Evolutionary conservation across 1,284 basidiomycete genomes (phyloP).

Genomic region (Apiotrichum montevideense): DNA sequence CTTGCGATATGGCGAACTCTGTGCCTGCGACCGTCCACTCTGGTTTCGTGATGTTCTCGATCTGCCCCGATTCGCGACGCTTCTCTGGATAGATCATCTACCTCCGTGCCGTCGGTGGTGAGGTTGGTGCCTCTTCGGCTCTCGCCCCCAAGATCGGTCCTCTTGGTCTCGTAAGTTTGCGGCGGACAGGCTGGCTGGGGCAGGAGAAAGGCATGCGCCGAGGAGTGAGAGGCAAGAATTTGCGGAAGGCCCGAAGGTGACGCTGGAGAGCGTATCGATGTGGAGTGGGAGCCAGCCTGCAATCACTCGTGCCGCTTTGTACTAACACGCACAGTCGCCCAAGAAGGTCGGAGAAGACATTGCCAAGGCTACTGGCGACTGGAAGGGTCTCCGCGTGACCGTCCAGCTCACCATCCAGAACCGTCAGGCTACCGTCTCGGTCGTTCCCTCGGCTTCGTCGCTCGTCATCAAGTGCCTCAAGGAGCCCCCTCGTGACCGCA

Average conservation of each 20-base stretch:
- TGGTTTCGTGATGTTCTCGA: no score
- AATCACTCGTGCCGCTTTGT: no score
- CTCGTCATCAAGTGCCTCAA: conserved; percentile 98
- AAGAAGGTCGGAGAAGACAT: conserved; percentile 99
- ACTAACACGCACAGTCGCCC: conserved; percentile 64
- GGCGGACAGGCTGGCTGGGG: neutral
- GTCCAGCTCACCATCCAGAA: conserved; percentile 99
- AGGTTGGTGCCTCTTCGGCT: conserved; percentile 97
- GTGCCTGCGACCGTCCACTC: neutral
- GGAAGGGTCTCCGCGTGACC: conserved; percentile 99
- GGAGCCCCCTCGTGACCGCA: conserved; percentile 98
- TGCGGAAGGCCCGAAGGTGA: no score
- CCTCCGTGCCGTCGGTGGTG: conserved; percentile 98
- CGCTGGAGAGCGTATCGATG: neutral
- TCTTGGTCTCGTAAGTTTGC: conserved; percentile 82
- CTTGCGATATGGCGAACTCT: neutral
- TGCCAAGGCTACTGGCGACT: conserved; percentile 95
- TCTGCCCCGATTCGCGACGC: neutral
- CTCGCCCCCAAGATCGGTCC: conserved; percentile 99
- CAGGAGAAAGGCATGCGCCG: neutral
- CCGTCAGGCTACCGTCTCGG: conserved; percentile 94
- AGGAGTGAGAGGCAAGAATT: neutral
- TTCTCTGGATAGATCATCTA: conserved; percentile 71
- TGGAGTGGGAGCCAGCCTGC: neutral
- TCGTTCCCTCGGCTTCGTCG: conserved; percentile 96